Evolutionary conservation across 163 green algal species (phyloP).

Genomic region (Picocystis sp.): DNA sequence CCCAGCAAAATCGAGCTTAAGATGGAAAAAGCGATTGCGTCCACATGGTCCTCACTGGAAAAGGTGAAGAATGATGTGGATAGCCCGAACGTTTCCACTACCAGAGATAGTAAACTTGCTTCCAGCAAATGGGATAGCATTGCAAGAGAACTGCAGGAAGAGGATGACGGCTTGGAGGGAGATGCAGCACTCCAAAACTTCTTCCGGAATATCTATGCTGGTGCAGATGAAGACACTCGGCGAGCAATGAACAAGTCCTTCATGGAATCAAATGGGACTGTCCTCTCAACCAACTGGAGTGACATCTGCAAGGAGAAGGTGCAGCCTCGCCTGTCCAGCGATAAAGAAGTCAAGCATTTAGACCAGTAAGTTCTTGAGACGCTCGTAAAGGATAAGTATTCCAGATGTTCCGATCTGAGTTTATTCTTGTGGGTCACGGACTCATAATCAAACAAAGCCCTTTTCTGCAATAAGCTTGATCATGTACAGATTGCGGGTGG

Average conservation of each 20-base stretch:
- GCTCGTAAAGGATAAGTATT: too few species aligned
- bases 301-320: slow-evolving; percentile 60
- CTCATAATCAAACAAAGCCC: too few species aligned
- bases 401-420: too few species aligned
- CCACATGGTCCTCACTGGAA: slow-evolving; percentile 50
- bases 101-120: slow-evolving; percentile 13
- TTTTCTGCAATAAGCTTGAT: too few species aligned
- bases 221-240: slow-evolving; percentile 74
- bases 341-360: slow-evolving; percentile 47
- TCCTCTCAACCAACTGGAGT: slow-evolving; percentile 88
- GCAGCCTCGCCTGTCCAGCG: slow-evolving; percentile 42
- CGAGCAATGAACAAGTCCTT: slow-evolving; percentile 97
- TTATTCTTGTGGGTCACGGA: too few species aligned
- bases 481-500: too few species aligned
- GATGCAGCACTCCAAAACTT: slow-evolving; percentile 41
- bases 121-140: slow-evolving; percentile 58
- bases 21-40: slow-evolving; percentile 48
- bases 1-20: slow-evolving; percentile 76
- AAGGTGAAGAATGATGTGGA: slow-evolving; percentile 11
- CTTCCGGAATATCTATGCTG: slow-evolving; percentile 16
- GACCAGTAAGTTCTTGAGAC: slow-evolving; percentile 13
- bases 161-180: slow-evolving; percentile 62
- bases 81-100: slow-evolving; percentile 14
- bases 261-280: slow-evolving; percentile 68
- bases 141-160: slow-evolving; percentile 50